phyloP scores from a whole-genome alignment of 306 rosid genomes.

The Gillenia trifoliata region DNA sequence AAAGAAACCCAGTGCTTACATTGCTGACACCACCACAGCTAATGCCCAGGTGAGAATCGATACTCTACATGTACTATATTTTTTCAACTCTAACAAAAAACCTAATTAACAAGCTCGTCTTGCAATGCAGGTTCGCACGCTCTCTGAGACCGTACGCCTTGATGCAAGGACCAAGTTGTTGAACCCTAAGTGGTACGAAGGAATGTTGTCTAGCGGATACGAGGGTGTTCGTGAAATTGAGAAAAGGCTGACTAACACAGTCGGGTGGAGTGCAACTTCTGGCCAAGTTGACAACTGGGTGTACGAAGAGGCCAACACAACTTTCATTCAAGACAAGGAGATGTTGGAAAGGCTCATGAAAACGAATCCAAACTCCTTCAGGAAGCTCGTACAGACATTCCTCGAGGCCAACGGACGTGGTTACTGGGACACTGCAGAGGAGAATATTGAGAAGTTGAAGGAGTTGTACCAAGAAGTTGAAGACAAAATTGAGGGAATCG shows the following conservation, averaged over 20 bases:
- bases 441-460: slow-evolving; percentile 72
- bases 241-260: slow-evolving; percentile 93
- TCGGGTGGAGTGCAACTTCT: slow-evolving; percentile 99
- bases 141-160: slow-evolving; percentile 94
- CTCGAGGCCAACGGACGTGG: slow-evolving; percentile 98
- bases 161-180: slow-evolving; percentile 90
- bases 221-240: slow-evolving; percentile 98
- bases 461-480: slow-evolving; percentile 92
- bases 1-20: slow-evolving; percentile 94
- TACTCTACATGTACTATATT: neutral
- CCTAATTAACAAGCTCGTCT: slow-evolving; percentile 3
- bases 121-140: slow-evolving; percentile 73
- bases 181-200: slow-evolving; percentile 99
- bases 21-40: slow-evolving; percentile 98
- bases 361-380: slow-evolving; percentile 87
- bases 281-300: slow-evolving; percentile 99
- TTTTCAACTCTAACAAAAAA: neutral
- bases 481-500: slow-evolving; percentile 95
- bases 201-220: slow-evolving; percentile 87
- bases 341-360: slow-evolving; percentile 87
- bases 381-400: slow-evolving; percentile 91
- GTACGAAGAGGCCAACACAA: slow-evolving; percentile 95
- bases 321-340: slow-evolving; percentile 86
- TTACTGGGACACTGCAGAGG: slow-evolving; percentile 88
- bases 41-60: slow-evolving; percentile 76